These are phyloP conservation scores for Silene uniflora DNA, from an alignment of 148 eudicot species.

Conservation along the genomic window DNA sequence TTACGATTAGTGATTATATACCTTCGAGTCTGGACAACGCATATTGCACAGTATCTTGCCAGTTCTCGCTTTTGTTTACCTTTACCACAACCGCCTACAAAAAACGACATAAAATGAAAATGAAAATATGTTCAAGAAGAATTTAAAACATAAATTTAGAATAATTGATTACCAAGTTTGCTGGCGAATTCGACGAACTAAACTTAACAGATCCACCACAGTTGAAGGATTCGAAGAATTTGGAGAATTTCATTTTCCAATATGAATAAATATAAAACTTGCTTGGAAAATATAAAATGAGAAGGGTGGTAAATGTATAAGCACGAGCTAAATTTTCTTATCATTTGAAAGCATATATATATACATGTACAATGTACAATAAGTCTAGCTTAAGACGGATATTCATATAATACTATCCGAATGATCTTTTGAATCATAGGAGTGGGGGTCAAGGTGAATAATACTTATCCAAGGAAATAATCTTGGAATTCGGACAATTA, in stretches of 20 bases:
- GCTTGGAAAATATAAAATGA: too few species aligned
- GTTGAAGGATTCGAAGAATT: too few species aligned
- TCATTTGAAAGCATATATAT: neutral
- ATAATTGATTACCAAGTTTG: neutral
- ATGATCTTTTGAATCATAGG: too few species aligned
- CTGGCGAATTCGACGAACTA: neutral
- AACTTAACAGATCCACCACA: neutral
- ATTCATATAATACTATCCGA: too few species aligned
- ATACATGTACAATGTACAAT: too few species aligned
- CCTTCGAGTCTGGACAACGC: slow-evolving; percentile 4
- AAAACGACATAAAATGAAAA: neutral
- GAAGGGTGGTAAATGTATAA: neutral
- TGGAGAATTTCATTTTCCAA: neutral
- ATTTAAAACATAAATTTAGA: neutral
- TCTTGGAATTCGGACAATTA: too few species aligned
- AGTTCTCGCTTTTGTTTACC: neutral
- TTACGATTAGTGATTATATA: neutral
- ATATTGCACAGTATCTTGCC: neutral
- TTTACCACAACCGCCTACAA: neutral
- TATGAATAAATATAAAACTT: too few species aligned
- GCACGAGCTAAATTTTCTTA: neutral
- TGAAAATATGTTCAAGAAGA: too few species aligned
- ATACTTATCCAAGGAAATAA: too few species aligned
- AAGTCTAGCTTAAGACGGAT: too few species aligned
- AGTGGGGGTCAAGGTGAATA: too few species aligned